Conservation (phyloP, 139 green algal genomes). For the Astrephomene gubernaculifera region DNA sequence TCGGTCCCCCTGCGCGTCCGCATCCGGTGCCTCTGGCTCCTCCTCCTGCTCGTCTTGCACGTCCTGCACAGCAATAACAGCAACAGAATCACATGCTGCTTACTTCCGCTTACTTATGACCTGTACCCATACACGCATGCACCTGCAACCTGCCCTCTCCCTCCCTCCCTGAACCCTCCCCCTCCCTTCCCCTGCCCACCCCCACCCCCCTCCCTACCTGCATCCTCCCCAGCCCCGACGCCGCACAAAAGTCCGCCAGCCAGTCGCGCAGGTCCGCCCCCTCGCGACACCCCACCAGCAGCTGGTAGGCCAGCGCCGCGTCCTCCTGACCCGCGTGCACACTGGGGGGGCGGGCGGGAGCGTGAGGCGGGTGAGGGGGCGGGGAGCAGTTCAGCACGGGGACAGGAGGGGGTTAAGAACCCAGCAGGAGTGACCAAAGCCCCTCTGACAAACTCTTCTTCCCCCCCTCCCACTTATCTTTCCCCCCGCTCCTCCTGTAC, state of each 20-base stretch:
- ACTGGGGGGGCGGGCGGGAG: background rate
- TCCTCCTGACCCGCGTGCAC: constrained; percentile 35
- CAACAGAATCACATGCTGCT: too few relatives aligned
- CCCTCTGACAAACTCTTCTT: too few relatives aligned
- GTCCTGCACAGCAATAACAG: too few relatives aligned
- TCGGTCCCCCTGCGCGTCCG: background rate
- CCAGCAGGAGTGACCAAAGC: too few relatives aligned
- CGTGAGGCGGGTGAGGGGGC: background rate
- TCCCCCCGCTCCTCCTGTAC: too few relatives aligned
- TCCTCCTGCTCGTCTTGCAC: background rate
- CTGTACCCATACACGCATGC: background rate
- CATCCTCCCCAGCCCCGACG: constrained; percentile 2
- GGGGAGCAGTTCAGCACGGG: too few relatives aligned
- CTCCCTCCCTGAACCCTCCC: background rate
- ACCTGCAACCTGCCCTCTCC: too few relatives aligned
- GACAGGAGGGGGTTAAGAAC: too few relatives aligned
- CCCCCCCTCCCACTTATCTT: too few relatives aligned
- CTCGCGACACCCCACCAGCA: constrained; percentile 18
- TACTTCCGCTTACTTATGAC: too few relatives aligned
- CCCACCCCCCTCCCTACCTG: background rate
- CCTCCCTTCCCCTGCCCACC: background rate
- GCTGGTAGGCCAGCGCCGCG: constrained; percentile 37
- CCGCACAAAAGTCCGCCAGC: constrained; percentile 35
- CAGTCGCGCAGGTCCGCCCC: constrained; percentile 24
- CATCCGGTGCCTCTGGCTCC: background rate